Base-by-base conservation (phyloP, 108 stramenopile species). In the Cyclotella baltica region DNA sequence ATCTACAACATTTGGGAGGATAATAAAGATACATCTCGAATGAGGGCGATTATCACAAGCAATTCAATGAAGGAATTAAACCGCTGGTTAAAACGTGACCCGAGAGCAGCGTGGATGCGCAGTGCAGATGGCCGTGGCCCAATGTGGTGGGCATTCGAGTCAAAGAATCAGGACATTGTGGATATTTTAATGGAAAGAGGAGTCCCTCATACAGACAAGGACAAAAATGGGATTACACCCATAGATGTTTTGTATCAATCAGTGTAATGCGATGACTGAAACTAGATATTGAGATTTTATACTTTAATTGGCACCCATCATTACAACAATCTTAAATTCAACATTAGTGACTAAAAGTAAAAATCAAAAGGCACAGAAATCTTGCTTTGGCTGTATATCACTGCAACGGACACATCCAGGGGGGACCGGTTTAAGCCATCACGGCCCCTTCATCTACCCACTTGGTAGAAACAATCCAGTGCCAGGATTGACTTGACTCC, bases 141-240 rank as follows among this genome's bases (percentile, higher is more conserved):
- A 3, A 94, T 78, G 77, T 96, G 88, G 89, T 96, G 96, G 96
- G 93, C 96, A 16, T 92, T 93, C 77, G 93, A 95, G 75, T 70
- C 86, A 52, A 83, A 90, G 57, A 83, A 88, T 36, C 88, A 93
- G 55, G 91, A 92, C 31, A 91, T 95, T 22, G 92, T 93, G 25
- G 86, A 88, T 56, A 74, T 91, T 70, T 76, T 96, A 66, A 92
- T 92, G 88, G 84, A 85, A 57, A 75, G 77, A 50, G 93, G 93
- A 23, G 93, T 95, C 6, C 90, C 87, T 23, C 87, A 92, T 53
- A 93, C 83, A 3, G 92, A 93, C 62, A 88, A 89, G 43, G 96
- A 96, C 71, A 79, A 85, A 29, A 75, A 88, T 64, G 96, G 96
- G 43, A 64, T 86, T 29, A 87, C 93, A 3, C 93, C 96, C 3